Conservation (phyloP, 441 rosid species). For the Croton laevigatus region DNA sequence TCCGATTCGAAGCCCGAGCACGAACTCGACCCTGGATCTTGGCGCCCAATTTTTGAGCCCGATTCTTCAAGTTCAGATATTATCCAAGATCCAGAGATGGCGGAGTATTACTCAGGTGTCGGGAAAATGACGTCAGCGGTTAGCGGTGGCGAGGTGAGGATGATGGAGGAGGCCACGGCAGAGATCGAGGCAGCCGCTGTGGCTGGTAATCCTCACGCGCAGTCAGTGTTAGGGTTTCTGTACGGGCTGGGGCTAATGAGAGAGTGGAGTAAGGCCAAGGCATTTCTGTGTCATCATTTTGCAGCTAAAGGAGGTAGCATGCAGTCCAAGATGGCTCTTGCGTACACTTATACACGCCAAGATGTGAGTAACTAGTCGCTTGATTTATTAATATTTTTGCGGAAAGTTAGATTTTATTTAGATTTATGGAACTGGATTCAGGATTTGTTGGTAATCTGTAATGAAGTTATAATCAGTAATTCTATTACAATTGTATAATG, state of each 20-base stretch:
- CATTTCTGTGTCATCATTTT: constrained; percentile 71
- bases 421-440: not conserved
- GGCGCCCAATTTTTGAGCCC: constrained; percentile 88
- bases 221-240: constrained; percentile 68
- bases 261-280: constrained; percentile 69
- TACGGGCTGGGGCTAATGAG: constrained; percentile 71
- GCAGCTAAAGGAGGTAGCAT: constrained; percentile 71
- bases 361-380: constrained; percentile 47
- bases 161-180: constrained; percentile 65
- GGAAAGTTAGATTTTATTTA: not conserved
- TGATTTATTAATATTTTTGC: not conserved
- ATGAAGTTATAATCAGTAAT: too few relatives aligned
- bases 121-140: constrained; percentile 51
- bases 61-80: constrained; percentile 28
- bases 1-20: constrained; percentile 64
- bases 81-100: constrained; percentile 24
- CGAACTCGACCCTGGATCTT: constrained; percentile 92
- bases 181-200: constrained; percentile 60
- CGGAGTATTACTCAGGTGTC: constrained; percentile 53
- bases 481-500: too few relatives aligned
- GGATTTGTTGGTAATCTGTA: not conserved
- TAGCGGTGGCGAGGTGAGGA: constrained; percentile 47
- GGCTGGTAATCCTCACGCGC: constrained; percentile 70
- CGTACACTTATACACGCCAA: constrained; percentile 80
- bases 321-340: constrained; percentile 95